Percentiles rank a stretch among this genome's conserved stretches.
phyloP scores from a whole-genome alignment of 2,329 filamentous ascomycete species.

The Ophiognomonia clavigignenti-juglandacearum region DNA sequence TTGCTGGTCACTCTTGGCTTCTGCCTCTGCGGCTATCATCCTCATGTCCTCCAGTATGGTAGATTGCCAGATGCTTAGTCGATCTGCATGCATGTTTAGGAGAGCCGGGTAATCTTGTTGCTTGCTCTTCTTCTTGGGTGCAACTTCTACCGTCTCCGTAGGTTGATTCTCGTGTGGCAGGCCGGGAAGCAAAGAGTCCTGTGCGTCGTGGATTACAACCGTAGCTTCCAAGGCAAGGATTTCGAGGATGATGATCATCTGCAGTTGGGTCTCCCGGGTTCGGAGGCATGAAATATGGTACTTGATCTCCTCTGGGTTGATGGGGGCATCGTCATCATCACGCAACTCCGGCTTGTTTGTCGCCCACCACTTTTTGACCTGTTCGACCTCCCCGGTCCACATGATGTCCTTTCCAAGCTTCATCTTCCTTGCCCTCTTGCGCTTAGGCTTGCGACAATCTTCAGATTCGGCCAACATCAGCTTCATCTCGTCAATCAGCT shows the following conservation, averaged over 20 bases:
- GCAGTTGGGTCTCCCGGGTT: constrained; percentile 72
- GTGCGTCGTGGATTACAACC: constrained; percentile 33
- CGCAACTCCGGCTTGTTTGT: constrained; percentile 43
- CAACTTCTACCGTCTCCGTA: constrained; percentile 27
- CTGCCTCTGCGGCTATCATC: constrained; percentile 42
- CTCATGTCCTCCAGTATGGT: constrained; percentile 58
- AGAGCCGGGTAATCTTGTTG: constrained; percentile 62
- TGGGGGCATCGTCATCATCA: constrained; percentile 43
- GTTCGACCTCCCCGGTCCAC: constrained; percentile 61
- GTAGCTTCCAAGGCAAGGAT: constrained; percentile 64
- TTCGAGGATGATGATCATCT: constrained; percentile 76
- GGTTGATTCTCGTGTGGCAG: constrained; percentile 31
- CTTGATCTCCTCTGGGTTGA: constrained; percentile 50
- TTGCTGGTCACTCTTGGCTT: constrained; percentile 29
- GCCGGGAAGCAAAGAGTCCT: constrained; percentile 43
- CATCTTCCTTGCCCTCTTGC: constrained; percentile 56
- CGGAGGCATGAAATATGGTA: constrained; percentile 62
- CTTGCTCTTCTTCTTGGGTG: constrained; percentile 52
- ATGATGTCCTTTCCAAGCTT: constrained; percentile 65
- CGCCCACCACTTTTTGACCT: constrained; percentile 68
- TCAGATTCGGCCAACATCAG: constrained; percentile 53
- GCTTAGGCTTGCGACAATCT: constrained; percentile 36
- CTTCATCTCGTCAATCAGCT: constrained; percentile 54
- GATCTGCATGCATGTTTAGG: constrained; percentile 70
- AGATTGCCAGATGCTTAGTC: constrained; percentile 80